Base-by-base conservation (phyloP, 2,329 filamentous ascomycete species). In the Boeremia exigua region DNA sequence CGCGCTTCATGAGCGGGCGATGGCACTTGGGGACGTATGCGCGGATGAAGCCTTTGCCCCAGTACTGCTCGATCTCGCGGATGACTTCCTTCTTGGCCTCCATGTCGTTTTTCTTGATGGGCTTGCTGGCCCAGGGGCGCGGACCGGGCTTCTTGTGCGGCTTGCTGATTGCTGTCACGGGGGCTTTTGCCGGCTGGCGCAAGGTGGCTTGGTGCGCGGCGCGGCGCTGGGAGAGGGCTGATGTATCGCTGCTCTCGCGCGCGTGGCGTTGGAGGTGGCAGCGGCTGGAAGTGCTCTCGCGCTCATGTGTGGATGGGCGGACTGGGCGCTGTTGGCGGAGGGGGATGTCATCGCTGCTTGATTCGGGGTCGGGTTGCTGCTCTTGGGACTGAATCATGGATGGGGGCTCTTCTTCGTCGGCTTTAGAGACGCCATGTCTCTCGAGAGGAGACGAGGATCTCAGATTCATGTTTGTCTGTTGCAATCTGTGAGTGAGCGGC, bases 11-110 rank as follows among this genome's bases (percentile, higher is more conserved):
- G 0, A 72, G 58, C 0, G 70, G 69, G 3, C 67, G 68, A 42
- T 72, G 68, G 5, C 54, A 62, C 45, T 70, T 68, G 6, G 71
- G 71, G n/a, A 74, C 68, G 53, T 60, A 71, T 1, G 58, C 32
- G 8, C 57, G 62, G 45, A 68, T 71, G 43, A 71, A 74, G 32
- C 51, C 48, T 14, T 62, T 62, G 12, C 71, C 70, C 71, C 71
- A 74, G 49, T 48, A 57, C 27, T 42, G 14, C 46, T 72, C 62
- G 23, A 74, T 71, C 45, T 69, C 62, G 8, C 48, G 53, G 29
- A 72, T 67, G 0, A 72, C 48, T 10, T 60, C 58, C 19, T 55
- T 59, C 52, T 71, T 72, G 2, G 66, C 67, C 1, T 40, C 42
- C 42, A 66, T 54, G 36, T 72, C 70, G 40, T 70, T 69, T 44